Evolutionary conservation across 495 filamentous ascomycete genomes (phyloP), one percentile per base, ranked within the genome.

Genomic region (Talaromyces trachyspermus): DNA sequence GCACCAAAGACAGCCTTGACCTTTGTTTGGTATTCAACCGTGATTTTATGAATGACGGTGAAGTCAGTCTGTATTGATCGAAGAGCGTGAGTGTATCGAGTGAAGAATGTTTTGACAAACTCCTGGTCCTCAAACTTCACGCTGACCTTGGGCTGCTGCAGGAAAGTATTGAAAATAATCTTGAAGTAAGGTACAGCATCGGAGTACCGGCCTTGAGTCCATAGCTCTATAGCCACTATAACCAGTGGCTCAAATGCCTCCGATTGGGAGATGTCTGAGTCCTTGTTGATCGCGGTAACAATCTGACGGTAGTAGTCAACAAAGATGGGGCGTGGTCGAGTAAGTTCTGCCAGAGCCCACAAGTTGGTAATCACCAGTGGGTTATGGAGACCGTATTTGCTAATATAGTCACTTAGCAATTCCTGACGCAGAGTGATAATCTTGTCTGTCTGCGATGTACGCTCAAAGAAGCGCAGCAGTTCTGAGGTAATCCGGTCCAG

Each of bases 271-370:
- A 37, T 47, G 15, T 55, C 51, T 0, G 63, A 53, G 15, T 64
- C 57, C 49, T 66, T 65, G 51, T 69, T 69, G 36, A 69, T 30
- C 14, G 58, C 52, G 12, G 43, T 44, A 14, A 69, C 55, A 22
- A 69, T 65, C 24, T 55, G 65, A 30, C 61, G 60, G 39, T 69
- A 69, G 49, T 69, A 69, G 30, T 64, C 62, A 6, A 69, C 50
- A 10, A 56, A 65, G 15, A 60, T 49, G 1, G 63, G 57, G 15
- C 59, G 58, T 19, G 60, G 63, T 11, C 55, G 53, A 37, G 66
- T 64, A n/a, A 65, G 47, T 50, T 65, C 55, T 14, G 65, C 65
- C 30, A 69, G 45, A 5, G 43, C 58, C 62, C 62, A 65, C 1
- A 69, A 56, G 39, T 60, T 48, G 50, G 62, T 58, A 37, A 69